Conservation (phyloP, 1,284 basidiomycete species). For the Meira miltonrushii region DNA sequence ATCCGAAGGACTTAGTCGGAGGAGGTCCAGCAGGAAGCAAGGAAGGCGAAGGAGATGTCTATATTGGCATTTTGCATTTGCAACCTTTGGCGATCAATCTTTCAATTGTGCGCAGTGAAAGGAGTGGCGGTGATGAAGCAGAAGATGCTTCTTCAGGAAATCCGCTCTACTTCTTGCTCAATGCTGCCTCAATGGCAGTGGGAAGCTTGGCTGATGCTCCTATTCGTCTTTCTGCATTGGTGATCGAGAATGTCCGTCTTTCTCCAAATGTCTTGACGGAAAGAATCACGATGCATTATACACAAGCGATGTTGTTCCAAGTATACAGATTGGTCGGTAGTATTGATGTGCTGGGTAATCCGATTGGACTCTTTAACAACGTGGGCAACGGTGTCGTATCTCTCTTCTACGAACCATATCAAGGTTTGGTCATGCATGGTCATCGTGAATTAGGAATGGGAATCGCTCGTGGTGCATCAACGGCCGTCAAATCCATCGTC, state of each 20-base stretch:
- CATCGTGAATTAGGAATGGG: conserved; percentile 92
- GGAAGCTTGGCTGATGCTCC: conserved; percentile 97
- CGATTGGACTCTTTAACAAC: conserved; percentile 95
- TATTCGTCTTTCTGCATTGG: conserved; percentile 89
- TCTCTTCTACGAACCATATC: conserved; percentile 98
- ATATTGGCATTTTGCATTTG: conserved; percentile 66
- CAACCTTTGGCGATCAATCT: conserved; percentile 88
- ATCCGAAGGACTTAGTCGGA: conserved; percentile 51
- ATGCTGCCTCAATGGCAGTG: conserved; percentile 91
- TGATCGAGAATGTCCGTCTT: conserved; percentile 88
- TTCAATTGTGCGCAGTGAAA: conserved; percentile 85
- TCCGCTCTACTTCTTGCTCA: conserved; percentile 86
- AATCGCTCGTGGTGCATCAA: conserved; percentile 91
- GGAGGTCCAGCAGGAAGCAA: conserved; percentile 52
- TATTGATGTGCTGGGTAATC: conserved; percentile 77
- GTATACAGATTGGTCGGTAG: conserved; percentile 93
- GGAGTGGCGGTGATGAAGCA: conserved; percentile 67
- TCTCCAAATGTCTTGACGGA: conserved; percentile 76
- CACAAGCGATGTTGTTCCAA: conserved; percentile 87
- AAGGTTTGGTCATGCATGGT: conserved; percentile 94
- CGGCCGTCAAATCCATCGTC: conserved; percentile 51
- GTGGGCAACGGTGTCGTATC: conserved; percentile 98
- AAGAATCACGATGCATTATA: conserved; percentile 85
- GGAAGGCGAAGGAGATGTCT: not conserved
- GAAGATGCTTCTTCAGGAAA: conserved; percentile 62